Conservation (phyloP, 345 rosid species). For the Arabis alpina region DNA sequence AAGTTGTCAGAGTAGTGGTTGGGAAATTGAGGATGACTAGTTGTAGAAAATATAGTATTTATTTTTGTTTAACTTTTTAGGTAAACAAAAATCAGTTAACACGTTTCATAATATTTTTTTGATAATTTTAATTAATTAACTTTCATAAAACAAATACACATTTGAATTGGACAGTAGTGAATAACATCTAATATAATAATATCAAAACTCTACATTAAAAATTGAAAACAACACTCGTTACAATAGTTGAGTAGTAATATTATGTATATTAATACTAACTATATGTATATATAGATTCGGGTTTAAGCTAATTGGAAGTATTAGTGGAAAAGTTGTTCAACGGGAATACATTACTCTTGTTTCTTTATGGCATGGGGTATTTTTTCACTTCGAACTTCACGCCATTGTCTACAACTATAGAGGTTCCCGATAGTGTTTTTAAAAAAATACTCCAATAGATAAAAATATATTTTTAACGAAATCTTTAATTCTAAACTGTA, state of each 20-base stretch:
- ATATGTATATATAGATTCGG: slow-evolving; percentile 6
- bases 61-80: slow-evolving; percentile 27
- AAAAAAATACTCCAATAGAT: neutral
- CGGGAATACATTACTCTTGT: slow-evolving; percentile 25
- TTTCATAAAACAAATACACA: neutral
- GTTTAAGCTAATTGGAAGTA: slow-evolving; percentile 33
- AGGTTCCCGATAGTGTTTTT: slow-evolving; percentile 21
- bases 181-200: no score
- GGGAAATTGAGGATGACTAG: slow-evolving; percentile 35
- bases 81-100: slow-evolving; percentile 18
- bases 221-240: no score
- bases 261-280: no score
- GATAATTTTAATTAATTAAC: neutral
- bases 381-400: slow-evolving; percentile 25
- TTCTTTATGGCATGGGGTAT: slow-evolving; percentile 40
- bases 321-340: slow-evolving; percentile 28
- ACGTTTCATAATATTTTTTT: neutral
- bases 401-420: slow-evolving; percentile 18
- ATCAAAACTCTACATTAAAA: neutral
- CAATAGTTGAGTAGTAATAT: no score
- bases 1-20: slow-evolving; percentile 35
- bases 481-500: neutral
- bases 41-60: slow-evolving; percentile 19
- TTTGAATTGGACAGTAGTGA: neutral
- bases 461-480: neutral